Evolutionary conservation across 1,284 basidiomycete genomes (phyloP), one percentile per base, ranked within the genome.

Genomic region (Apiotrichum montevideense): DNA sequence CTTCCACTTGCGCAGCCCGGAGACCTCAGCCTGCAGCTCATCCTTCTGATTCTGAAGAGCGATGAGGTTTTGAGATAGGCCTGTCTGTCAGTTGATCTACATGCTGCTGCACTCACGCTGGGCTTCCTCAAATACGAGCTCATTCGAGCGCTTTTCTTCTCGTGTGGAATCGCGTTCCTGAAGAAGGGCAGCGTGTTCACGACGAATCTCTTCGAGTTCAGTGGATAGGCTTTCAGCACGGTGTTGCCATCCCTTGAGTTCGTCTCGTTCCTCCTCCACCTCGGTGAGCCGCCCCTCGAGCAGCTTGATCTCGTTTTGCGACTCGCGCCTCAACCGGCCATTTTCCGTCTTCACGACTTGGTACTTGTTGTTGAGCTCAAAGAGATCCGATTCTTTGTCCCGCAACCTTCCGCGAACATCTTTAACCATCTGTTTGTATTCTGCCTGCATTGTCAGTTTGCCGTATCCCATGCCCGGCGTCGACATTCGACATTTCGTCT

Each of bases 151-250:
- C 47, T 64, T 57, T 34, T 67, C 65, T 15, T 54, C 65, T 29
- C 50, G 56, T 10, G 55, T 65, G 35, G 63, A 59, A 45, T 63
- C 51, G 21, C 46, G 55, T 49, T 46, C 60, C 46, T 56, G 57
- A 21, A 51, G 56, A 37, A 56, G 60, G 35, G 63, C 67, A 53
- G 57, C 62, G 15, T 58, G 59, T 55, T 58, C 59, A 33, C 75
- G 56, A 51, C 61, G 67, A 51, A 64, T 58, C 56, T 70, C 69
- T 57, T 77, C 75, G 7, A 76, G 56, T 51, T 73, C 67, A 35
- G 74, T 73, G 1, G 66, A 56, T 7, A 76, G 55, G 11, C 65
- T 62, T 34, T 67, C 65, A 1, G 74, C 73, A 10, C 66, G 63
- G 33, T 66, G 56, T 46, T 74, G 63, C 65, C 70, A 71, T 3